These are phyloP conservation scores for Dictyostelium purpureum DNA, from an alignment of 78 protist species.

Conservation along the genomic window DNA sequence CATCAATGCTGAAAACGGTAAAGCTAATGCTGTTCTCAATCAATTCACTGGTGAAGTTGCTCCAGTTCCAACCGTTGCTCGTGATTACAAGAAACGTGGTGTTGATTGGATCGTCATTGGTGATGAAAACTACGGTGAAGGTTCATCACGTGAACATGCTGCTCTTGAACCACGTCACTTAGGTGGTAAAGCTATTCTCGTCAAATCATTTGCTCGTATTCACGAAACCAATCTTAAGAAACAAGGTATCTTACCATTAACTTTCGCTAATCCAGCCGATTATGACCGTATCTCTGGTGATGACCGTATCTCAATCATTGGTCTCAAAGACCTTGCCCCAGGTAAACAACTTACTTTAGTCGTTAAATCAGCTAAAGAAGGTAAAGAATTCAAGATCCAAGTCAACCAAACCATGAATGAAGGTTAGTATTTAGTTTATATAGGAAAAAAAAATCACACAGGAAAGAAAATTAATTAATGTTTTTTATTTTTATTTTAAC, in stretches of 20 bases:
- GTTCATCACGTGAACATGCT: slow-evolving; percentile 97
- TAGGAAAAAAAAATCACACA: too few relatives aligned
- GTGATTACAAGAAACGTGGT: slow-evolving; percentile 92
- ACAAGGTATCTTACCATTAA: slow-evolving; percentile 96
- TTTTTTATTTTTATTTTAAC: too few relatives aligned
- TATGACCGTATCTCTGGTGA: slow-evolving; percentile 87
- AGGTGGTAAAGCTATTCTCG: slow-evolving; percentile 96
- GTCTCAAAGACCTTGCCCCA: slow-evolving; percentile 83
- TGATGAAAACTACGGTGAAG: slow-evolving; percentile 97
- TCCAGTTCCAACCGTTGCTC: slow-evolving; percentile 91
- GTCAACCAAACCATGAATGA: slow-evolving; percentile 96
- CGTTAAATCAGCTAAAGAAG: slow-evolving; percentile 75
- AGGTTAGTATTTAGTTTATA: too few relatives aligned
- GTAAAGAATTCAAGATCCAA: slow-evolving; percentile 47
- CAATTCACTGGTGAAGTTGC: slow-evolving; percentile 86
- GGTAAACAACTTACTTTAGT: slow-evolving; percentile 81
- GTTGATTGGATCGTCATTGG: slow-evolving; percentile 96
- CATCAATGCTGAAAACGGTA: slow-evolving; percentile 89
- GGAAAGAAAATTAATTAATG: too few relatives aligned
- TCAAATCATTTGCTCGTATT: slow-evolving; percentile 96
- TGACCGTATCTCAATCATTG: slow-evolving; percentile 84
- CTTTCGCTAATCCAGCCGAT: slow-evolving; percentile 94
- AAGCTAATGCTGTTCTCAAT: slow-evolving; percentile 93
- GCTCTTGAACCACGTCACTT: slow-evolving; percentile 96
- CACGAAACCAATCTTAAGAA: slow-evolving; percentile 98